Evolutionary conservation across 768 basidiomycete genomes (phyloP), one percentile per base, ranked within the genome.

Genomic region (Gyrodon lividus): DNA sequence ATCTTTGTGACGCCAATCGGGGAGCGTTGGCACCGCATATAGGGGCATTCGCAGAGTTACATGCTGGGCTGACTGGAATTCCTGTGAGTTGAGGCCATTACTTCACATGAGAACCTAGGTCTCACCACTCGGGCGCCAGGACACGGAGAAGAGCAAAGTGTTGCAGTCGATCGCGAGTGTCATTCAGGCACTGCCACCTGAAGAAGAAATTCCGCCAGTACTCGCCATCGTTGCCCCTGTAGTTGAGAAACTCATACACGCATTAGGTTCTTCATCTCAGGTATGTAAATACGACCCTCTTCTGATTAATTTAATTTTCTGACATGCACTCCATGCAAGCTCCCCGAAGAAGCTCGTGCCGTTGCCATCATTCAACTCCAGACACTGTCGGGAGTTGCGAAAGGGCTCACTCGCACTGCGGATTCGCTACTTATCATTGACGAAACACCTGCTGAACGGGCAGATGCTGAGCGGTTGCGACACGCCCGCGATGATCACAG

Each of bases 131-230:
- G 24, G 17, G 23, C 33, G 3, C 3, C 58, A 89, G 86, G 89
- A 91, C 59, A 82, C 85, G 19, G 93, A 96, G 68, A 89, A 89
- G 70, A 81, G 83, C 58, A 97, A 95, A 69, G 90, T 97, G 1
- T 73, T 97, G 40, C 89, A 97, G 64, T 91, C 89, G 0, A 95
- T 98, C 46, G 84, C 92, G 2, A 96, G 93, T 56, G 92, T 98
- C 3, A 89, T 97, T 28, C 91, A 97, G 61, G 95, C 94, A 0
- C 69, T 98, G 43, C 86, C 90, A 0, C 84, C 91, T 0, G 73
- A 74, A 37, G 87, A 92, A 38, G 89, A 82, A 50, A 85, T 96
- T 23, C 77, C 82, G 0, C 89, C 92, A 0, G 77, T 95, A 0
- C 64, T 90, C 80, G 86, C 83, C 0, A 89, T 96, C 50, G 78